phyloP scores from a whole-genome alignment of 2,329 filamentous ascomycete genomes.

The Colletotrichum shisoi region DNA sequence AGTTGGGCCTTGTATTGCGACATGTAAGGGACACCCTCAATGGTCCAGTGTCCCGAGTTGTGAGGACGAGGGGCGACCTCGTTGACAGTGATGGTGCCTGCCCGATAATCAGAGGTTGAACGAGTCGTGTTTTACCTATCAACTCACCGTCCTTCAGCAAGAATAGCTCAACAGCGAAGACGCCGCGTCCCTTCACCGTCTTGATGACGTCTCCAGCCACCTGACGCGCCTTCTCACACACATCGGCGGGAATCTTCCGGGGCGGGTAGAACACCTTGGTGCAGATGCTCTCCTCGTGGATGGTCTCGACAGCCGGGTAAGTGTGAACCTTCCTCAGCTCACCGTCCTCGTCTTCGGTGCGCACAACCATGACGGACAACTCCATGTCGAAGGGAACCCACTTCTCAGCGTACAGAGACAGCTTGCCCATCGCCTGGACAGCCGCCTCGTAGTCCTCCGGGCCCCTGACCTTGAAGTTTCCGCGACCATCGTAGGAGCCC shows the following conservation, averaged over 20 bases:
- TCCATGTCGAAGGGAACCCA: slow-evolving; percentile 88
- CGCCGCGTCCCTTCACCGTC: slow-evolving; percentile 84
- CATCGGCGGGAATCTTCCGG: slow-evolving; percentile 68
- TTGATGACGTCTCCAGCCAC: slow-evolving; percentile 81
- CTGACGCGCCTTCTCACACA: slow-evolving; percentile 72
- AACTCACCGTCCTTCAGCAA: slow-evolving; percentile 71
- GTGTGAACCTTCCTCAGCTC: slow-evolving; percentile 64
- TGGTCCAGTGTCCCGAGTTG: slow-evolving; percentile 95
- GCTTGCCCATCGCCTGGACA: slow-evolving; percentile 70
- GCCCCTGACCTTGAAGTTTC: slow-evolving; percentile 63
- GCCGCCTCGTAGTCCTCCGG: slow-evolving; percentile 66
- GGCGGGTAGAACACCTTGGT: slow-evolving; percentile 90
- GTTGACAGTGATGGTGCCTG: slow-evolving; percentile 75
- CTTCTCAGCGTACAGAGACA: slow-evolving; percentile 86
- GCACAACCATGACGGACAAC: slow-evolving; percentile 92
- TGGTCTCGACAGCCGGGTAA: slow-evolving; percentile 90
- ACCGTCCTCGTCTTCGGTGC: slow-evolving; percentile 74
- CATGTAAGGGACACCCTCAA: slow-evolving; percentile 84
- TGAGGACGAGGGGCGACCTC: slow-evolving; percentile 79
- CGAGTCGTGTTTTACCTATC: neutral
- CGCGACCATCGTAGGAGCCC: slow-evolving; percentile 90
- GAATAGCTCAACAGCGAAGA: slow-evolving; percentile 98
- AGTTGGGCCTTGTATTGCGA: slow-evolving; percentile 95
- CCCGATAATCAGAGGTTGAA: slow-evolving; percentile 16
- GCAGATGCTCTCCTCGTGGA: slow-evolving; percentile 95